Evolutionary conservation across 1,139 yeast genomes (phyloP).

Genomic region (Hemisphaericaspora xylanilytica): DNA sequence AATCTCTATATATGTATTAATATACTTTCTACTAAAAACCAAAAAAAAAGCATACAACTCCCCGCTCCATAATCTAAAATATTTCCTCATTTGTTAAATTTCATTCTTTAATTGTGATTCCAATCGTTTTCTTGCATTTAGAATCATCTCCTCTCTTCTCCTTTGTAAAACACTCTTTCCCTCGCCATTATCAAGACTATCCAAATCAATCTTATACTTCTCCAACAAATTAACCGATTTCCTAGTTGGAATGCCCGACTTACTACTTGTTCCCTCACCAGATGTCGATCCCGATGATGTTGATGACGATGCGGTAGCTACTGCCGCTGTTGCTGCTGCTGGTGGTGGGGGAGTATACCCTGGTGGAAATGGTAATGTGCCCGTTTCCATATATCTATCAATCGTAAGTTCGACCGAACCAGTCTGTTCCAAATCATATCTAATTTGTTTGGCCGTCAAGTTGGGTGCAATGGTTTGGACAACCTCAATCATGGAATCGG

Average conservation of each 20-base stretch:
- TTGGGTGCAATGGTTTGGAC: slow-evolving; percentile 83
- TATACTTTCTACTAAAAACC: too few species aligned
- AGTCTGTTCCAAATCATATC: slow-evolving; percentile 58
- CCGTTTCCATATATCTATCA: slow-evolving; percentile 63
- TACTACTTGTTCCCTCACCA: slow-evolving; percentile 1
- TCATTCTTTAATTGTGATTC: slow-evolving; percentile 35
- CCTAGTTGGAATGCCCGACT: slow-evolving; percentile 2
- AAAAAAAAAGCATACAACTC: too few species aligned
- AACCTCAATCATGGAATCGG: slow-evolving; percentile 78
- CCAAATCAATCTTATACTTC: slow-evolving; percentile 31
- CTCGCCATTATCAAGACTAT: slow-evolving; percentile 17
- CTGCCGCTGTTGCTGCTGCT: too few species aligned
- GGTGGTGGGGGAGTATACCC: slow-evolving; percentile 25
- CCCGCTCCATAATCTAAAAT: too few species aligned
- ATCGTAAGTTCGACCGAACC: slow-evolving; percentile 83
- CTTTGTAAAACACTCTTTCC: slow-evolving; percentile 21
- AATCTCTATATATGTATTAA: background rate
- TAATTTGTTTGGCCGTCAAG: slow-evolving; percentile 67
- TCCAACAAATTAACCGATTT: slow-evolving; percentile 34
- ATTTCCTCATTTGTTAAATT: too few species aligned
- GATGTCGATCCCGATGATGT: too few species aligned
- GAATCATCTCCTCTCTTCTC: slow-evolving; percentile 44
- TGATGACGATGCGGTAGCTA: too few species aligned
- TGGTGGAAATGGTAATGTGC: slow-evolving; percentile 69
- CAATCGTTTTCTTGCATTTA: slow-evolving; percentile 43